Evolutionary conservation across 371 early-diverging fungal genomes (phyloP), one percentile per base, ranked within the genome.

Genomic region (Quaeritorhiza haematococci): DNA sequence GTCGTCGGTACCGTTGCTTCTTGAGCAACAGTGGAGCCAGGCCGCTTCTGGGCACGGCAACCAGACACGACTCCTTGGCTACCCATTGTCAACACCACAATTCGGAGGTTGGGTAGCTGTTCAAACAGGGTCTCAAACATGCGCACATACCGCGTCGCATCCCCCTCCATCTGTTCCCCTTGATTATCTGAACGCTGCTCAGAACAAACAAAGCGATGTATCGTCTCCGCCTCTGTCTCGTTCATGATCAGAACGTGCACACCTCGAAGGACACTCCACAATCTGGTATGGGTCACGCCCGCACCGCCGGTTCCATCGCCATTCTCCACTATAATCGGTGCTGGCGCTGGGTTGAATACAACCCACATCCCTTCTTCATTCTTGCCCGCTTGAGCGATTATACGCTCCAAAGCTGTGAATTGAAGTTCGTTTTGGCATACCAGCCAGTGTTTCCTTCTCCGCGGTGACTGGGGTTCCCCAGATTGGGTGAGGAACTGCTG

Each of bases 271-370:
- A n/a, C n/a, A n/a, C n/a, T n/a, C n/a, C n/a, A n/a, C n/a, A n/a
- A n/a, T n/a, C n/a, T n/a, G n/a, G n/a, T n/a, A n/a, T n/a, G n/a
- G n/a, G n/a, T n/a, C n/a, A n/a, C n/a, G n/a, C n/a, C n/a, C n/a
- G n/a, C n/a, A n/a, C n/a, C n/a, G n/a, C n/a, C n/a, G n/a, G n/a
- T n/a, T n/a, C n/a, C n/a, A n/a, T n/a, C n/a, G n/a, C n/a, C n/a
- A n/a, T n/a, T n/a, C n/a, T n/a, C n/a, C n/a, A n/a, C n/a, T n/a
- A 89, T 60, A 24, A 78, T 69, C 8, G 74, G 48, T n/a, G n/a
- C n/a, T 19, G 95, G 95, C 3, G 95, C 90, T 1, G 95, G 92
- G 64, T 95, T 95, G 67, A 90, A 87, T 44, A 87, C 68, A 1
- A 91, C 75, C 33, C 71, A 78, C 63, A 93, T 53, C 1, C 82